Percentiles rank a stretch among this genome's conserved stretches.
These are phyloP conservation scores for Hippophae rhamnoides DNA, from an alignment of 306 rosid genomes.

Conservation along the genomic window DNA sequence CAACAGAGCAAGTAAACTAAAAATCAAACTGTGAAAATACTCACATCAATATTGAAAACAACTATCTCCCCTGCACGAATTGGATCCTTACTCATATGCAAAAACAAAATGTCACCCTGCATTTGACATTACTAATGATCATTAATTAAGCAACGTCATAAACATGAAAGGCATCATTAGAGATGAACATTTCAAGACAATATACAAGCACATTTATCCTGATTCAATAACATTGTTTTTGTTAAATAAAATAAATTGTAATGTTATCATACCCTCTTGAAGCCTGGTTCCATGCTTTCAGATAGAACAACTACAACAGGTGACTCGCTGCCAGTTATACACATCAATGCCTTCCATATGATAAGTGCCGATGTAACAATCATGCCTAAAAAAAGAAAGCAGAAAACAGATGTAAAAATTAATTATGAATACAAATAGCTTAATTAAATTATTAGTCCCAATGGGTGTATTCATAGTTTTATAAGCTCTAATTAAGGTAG, in stretches of 20 bases:
- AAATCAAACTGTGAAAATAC: constrained; percentile 11
- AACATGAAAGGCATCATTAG: neutral
- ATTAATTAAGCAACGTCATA: constrained; percentile 10
- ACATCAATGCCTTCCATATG: constrained; percentile 82
- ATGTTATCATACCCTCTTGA: constrained; percentile 45
- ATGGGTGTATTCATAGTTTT: too few species aligned
- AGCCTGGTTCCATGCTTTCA: constrained; percentile 97
- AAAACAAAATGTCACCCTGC: constrained; percentile 88
- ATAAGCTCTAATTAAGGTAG: too few species aligned
- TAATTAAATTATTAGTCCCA: too few species aligned
- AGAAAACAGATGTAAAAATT: neutral
- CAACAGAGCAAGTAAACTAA: neutral
- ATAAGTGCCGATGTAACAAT: constrained; percentile 70
- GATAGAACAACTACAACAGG: constrained; percentile 93
- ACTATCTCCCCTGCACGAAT: constrained; percentile 97
- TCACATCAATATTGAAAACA: constrained; percentile 83
- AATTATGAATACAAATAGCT: too few species aligned
- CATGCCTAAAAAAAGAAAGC: constrained; percentile 48
- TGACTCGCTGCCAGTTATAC: constrained; percentile 68
- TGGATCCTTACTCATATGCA: constrained; percentile 87
- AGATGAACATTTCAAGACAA: too few species aligned
- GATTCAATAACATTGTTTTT: too few species aligned
- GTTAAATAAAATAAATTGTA: neutral
- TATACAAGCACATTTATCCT: too few species aligned
- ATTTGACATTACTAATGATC: constrained; percentile 7